phyloP scores from a whole-genome alignment of 2,329 filamentous ascomycete genomes.

The Penicillium sp. region DNA sequence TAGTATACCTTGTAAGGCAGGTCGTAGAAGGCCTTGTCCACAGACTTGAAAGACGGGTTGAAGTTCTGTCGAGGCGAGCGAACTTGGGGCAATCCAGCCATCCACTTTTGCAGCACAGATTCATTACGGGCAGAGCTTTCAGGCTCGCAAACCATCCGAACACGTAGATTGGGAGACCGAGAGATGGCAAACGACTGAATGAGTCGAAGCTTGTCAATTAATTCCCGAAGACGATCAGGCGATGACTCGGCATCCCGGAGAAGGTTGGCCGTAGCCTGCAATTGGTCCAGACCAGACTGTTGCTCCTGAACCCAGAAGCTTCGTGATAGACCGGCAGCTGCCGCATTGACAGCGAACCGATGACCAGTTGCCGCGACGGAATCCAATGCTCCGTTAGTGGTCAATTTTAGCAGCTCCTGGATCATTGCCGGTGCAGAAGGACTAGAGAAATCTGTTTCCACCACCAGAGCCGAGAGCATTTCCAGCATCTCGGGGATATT shows the following conservation, averaged over 20 bases:
- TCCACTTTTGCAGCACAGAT: constrained; percentile 63
- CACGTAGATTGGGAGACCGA: constrained; percentile 61
- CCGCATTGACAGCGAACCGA: constrained; percentile 74
- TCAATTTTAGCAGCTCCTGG: constrained; percentile 76
- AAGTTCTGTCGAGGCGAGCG: constrained; percentile 32
- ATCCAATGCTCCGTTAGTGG: constrained; percentile 84
- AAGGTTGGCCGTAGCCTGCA: constrained; percentile 74
- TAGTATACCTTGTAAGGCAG: constrained; percentile 98
- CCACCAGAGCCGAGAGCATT: constrained; percentile 69
- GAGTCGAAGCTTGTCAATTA: constrained; percentile 75
- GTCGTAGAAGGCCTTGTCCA: constrained; percentile 76
- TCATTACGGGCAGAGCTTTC: constrained; percentile 68
- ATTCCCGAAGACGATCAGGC: constrained; percentile 63
- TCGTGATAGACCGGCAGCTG: constrained; percentile 70
- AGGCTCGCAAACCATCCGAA: constrained; percentile 76
- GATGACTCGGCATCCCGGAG: constrained; percentile 61
- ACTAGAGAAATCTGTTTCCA: constrained; percentile 85
- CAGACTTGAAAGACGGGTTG: constrained; percentile 30
- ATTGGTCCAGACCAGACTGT: constrained; percentile 82
- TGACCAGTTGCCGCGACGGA: constrained; percentile 88
- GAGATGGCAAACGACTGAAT: constrained; percentile 76
- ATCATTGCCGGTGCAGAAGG: constrained; percentile 75
- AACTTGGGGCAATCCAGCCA: constrained; percentile 53
- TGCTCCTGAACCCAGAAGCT: constrained; percentile 72
- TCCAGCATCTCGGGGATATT: constrained; percentile 91